phyloP scores from a whole-genome alignment of 2,329 filamentous ascomycete genomes.

The Phoma sp. region DNA sequence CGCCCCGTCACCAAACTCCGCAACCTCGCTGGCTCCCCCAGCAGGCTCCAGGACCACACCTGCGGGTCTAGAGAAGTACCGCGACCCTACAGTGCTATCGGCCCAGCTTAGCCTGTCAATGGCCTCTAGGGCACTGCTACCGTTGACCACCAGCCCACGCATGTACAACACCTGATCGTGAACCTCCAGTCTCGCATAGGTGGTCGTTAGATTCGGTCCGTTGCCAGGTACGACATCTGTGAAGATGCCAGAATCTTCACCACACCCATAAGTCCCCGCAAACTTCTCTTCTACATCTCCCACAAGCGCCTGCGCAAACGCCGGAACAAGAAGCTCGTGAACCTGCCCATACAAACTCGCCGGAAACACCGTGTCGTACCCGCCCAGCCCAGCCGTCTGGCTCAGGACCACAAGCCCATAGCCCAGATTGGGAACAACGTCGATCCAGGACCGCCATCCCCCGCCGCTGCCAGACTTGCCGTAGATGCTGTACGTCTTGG shows the following conservation, averaged over 20 bases:
- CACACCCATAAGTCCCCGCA: conserved; percentile 29
- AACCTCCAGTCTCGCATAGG: conserved; percentile 33
- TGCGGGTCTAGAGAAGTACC: conserved; percentile 29
- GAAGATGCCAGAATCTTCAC: conserved; percentile 28
- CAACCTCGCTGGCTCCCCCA: conserved; percentile 31
- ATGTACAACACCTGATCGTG: conserved; percentile 36
- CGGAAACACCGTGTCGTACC: conserved; percentile 28
- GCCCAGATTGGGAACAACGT: conserved; percentile 37
- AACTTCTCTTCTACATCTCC: conserved; percentile 22
- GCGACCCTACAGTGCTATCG: conserved; percentile 12
- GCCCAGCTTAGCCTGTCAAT: conserved; percentile 38
- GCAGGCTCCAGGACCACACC: conserved; percentile 36
- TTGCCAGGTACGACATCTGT: conserved; percentile 20
- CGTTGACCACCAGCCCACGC: conserved; percentile 35
- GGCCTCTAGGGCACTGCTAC: conserved; percentile 35
- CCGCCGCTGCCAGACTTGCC: conserved; percentile 43
- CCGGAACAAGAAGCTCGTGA: conserved; percentile 35
- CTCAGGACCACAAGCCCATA: conserved; percentile 37
- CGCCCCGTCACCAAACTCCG: conserved; percentile 30
- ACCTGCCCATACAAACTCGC: conserved; percentile 19
- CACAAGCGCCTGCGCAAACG: conserved; percentile 31
- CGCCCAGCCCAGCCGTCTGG: conserved; percentile 22
- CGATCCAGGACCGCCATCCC: conserved; percentile 42
- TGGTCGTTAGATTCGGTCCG: conserved; percentile 11
- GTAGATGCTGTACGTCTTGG: conserved; percentile 35